phyloP scores from a whole-genome alignment of 768 basidiomycete species.

The Hygrophorus russula region DNA sequence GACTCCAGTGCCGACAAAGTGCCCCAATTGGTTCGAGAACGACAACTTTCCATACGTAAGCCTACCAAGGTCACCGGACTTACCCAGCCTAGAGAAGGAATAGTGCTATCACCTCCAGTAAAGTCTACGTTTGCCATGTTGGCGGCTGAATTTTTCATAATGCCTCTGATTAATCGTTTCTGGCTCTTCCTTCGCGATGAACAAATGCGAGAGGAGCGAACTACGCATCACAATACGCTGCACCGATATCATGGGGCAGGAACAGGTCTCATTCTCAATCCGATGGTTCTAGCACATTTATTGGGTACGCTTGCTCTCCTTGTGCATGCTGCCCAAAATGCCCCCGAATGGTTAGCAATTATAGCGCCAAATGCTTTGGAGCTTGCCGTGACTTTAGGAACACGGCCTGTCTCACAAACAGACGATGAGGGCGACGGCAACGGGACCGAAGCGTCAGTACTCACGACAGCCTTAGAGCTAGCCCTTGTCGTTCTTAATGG shows the following conservation, averaged over 20 bases:
- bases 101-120: constrained; percentile 6
- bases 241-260: constrained; percentile 61
- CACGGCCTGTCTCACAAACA: constrained; percentile 41
- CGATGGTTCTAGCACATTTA: constrained; percentile 67
- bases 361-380: constrained; percentile 78
- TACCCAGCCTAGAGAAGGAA: neutral
- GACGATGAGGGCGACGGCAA: constrained; percentile 23
- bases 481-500: constrained; percentile 68
- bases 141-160: constrained; percentile 81
- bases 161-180: constrained; percentile 87
- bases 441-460: constrained; percentile 58
- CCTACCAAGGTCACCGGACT: constrained; percentile 33
- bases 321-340: constrained; percentile 72
- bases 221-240: constrained; percentile 41
- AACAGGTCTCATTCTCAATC: constrained; percentile 72
- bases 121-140: constrained; percentile 48
- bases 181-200: constrained; percentile 90
- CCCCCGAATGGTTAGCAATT: constrained; percentile 69
- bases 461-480: constrained; percentile 69
- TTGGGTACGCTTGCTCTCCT: constrained; percentile 69
- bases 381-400: constrained; percentile 71
- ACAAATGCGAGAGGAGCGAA: constrained; percentile 63
- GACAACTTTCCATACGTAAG: constrained; percentile 54
- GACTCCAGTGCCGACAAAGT: constrained; percentile 42
- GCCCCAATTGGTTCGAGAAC: constrained; percentile 60